Evolutionary conservation across 768 basidiomycete genomes (phyloP), one percentile per base, ranked within the genome.

Genomic region (Candolleomyces aberdarensis): DNA sequence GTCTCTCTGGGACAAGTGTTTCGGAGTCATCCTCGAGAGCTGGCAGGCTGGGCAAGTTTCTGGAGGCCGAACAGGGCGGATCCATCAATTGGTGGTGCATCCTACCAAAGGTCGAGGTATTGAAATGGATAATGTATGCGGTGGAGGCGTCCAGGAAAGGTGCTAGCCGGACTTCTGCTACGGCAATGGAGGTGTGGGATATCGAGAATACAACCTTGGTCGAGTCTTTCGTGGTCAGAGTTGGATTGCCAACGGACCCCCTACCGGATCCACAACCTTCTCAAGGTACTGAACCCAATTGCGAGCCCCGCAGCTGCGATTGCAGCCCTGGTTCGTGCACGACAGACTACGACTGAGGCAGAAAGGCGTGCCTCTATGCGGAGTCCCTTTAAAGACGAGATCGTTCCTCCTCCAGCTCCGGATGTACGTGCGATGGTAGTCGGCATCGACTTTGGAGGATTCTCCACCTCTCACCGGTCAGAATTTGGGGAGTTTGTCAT

Each of bases 1-100:
- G 13, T 87, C 91, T 0, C 80, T 99, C 3, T 99, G 96, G 95
- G 97, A 99, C 75, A 85, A 94, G 47, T 88, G 97, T 10, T 99
- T 98, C 65, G 95, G 96, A 1, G 77, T 98, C n/a, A 77, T 90
- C 5, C 79, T 98, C 64, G 91, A 91, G 71, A 92, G 87, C 62
- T 98, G 96, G 96, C 85, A 86, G 67, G 86, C 86, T 7, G 79
- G 83, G 4, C 76, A 80, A 10, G 76, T 77, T 2, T 31, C 62
- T 40, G 46, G 60, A 9, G 84, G 84, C 1, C 74, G 79, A 43
- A 77, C 80, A 7, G 81, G 81, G 2, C 82, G 85, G 40, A 83
- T 96, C 22, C 82, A 92, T 62, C 88, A 93, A 67, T 87, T 88
- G 64, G 82, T 80, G 13, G 77, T 95, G 0, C 96, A 98, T 67